Evolutionary conservation across 1,284 basidiomycete genomes (phyloP).

Genomic region (Ganoderma lingzhi): DNA sequence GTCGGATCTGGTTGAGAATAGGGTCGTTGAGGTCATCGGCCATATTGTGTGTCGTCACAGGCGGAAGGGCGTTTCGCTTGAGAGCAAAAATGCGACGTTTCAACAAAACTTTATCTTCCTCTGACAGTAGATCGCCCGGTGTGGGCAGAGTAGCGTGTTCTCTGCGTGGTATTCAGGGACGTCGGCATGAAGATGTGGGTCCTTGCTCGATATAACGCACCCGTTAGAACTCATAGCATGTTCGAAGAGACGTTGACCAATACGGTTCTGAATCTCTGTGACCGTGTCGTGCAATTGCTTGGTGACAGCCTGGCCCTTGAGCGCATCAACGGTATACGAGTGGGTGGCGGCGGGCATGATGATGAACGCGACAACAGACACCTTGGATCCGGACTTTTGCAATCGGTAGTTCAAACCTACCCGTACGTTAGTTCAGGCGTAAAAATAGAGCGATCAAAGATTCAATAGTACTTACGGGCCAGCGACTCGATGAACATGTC

Average conservation of each 20-base stretch:
- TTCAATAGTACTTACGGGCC: constrained; percentile 64
- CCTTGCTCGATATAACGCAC: constrained; percentile 49
- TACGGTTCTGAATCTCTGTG: constrained; percentile 91
- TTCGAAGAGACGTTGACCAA: constrained; percentile 93
- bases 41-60: constrained; percentile 98
- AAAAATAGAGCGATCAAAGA: constrained; percentile 6
- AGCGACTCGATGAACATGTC: constrained; percentile 99
- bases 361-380: constrained; percentile 96
- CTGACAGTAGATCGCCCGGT: constrained; percentile 82
- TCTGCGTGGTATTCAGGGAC: constrained; percentile 45
- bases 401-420: constrained; percentile 86
- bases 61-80: constrained; percentile 92
- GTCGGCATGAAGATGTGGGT: constrained; percentile 5
- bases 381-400: constrained; percentile 81
- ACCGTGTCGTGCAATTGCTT: constrained; percentile 97
- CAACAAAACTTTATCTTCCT: constrained; percentile 94
- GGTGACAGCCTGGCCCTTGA: constrained; percentile 98
- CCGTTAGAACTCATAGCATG: constrained; percentile 93
- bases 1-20: constrained; percentile 93
- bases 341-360: constrained; percentile 98
- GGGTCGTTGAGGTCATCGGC: constrained; percentile 92
- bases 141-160: constrained; percentile 81
- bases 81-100: constrained; percentile 97
- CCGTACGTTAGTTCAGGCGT: not conserved
- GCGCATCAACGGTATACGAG: constrained; percentile 96